Percentiles rank a stretch among this genome's conserved stretches.
Evolutionary conservation across 1,284 basidiomycete species (phyloP).

Genomic region (Porogramme epimiltina): DNA sequence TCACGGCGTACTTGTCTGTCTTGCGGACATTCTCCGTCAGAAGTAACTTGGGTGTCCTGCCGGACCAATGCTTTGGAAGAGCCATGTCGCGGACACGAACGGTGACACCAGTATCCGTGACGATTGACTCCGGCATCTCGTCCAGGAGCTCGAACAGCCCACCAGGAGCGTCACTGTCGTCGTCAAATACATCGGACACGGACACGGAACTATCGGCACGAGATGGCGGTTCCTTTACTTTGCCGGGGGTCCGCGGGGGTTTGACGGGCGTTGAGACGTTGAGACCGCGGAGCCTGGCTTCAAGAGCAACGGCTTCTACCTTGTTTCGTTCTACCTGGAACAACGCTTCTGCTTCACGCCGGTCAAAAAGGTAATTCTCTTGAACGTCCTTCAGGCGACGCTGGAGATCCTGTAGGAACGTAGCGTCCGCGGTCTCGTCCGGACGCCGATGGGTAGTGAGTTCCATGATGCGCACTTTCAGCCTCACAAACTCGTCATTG

Average conservation of each 20-base stretch:
- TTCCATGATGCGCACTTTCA: constrained; percentile 57
- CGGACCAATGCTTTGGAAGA: constrained; percentile 81
- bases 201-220: constrained; percentile 10
- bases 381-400: constrained; percentile 57
- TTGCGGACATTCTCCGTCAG: constrained; percentile 69
- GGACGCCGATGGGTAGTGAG: constrained; percentile 36
- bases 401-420: constrained; percentile 49
- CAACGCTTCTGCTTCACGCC: constrained; percentile 64
- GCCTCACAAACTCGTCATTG: constrained; percentile 60
- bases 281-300: constrained; percentile 53
- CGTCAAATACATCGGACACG: constrained; percentile 50
- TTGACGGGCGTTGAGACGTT: neutral
- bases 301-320: constrained; percentile 50
- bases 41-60: constrained; percentile 71
- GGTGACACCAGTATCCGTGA: constrained; percentile 54
- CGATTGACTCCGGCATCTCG: constrained; percentile 55
- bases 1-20: constrained; percentile 72
- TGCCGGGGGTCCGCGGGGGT: neutral
- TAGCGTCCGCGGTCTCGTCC: constrained; percentile 38
- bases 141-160: constrained; percentile 85
- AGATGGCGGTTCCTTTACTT: constrained; percentile 15
- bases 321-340: constrained; percentile 62
- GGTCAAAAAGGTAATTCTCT: constrained; percentile 76
- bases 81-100: constrained; percentile 76
- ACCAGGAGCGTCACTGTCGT: constrained; percentile 56